phyloP scores from a whole-genome alignment of 1,139 yeast genomes.

The Debaryomyces coudertii region DNA sequence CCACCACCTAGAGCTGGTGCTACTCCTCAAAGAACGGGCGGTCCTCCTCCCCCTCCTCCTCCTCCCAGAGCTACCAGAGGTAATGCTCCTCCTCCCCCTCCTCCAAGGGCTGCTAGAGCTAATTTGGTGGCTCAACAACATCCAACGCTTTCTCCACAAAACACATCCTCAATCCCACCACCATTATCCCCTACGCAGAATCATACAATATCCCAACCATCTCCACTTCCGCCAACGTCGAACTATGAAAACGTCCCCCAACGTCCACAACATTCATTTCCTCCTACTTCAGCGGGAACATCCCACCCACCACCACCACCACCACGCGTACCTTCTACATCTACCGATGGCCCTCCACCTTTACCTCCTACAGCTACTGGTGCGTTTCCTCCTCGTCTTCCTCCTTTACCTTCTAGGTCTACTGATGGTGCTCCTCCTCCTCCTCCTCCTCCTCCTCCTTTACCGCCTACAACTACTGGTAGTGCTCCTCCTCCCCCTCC shows the following conservation, averaged over 20 bases:
- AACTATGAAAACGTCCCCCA: background rate
- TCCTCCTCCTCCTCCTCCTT: conserved; percentile 32
- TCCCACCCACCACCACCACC: conserved; percentile 24
- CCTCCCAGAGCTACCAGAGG: conserved; percentile 14
- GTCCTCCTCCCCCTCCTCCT: conserved; percentile 36
- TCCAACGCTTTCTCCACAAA: conserved; percentile 24
- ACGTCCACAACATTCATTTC: background rate
- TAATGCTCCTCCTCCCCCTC: conserved; percentile 23
- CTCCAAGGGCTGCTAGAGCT: conserved; percentile 13
- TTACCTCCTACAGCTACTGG: conserved; percentile 11
- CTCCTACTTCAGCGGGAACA: background rate
- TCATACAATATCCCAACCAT: conserved; percentile 16
- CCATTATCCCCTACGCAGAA: conserved; percentile 21
- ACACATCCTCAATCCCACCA: conserved; percentile 18
- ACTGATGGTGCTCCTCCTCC: conserved; percentile 23
- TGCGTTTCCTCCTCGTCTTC: conserved; percentile 34
- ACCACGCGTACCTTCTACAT: conserved; percentile 2
- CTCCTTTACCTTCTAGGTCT: conserved; percentile 23
- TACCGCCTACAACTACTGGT: conserved; percentile 33
- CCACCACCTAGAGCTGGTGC: conserved; percentile 33
- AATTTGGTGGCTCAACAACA: conserved; percentile 18
- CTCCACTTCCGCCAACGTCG: conserved; percentile 20
- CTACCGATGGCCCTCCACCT: conserved; percentile 17
- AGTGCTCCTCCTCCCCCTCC: too few species aligned
- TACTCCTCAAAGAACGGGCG: conserved; percentile 26